Evolutionary conservation across 148 eudicot species (phyloP).

Genomic region (Vaccinium vitisidaea): DNA sequence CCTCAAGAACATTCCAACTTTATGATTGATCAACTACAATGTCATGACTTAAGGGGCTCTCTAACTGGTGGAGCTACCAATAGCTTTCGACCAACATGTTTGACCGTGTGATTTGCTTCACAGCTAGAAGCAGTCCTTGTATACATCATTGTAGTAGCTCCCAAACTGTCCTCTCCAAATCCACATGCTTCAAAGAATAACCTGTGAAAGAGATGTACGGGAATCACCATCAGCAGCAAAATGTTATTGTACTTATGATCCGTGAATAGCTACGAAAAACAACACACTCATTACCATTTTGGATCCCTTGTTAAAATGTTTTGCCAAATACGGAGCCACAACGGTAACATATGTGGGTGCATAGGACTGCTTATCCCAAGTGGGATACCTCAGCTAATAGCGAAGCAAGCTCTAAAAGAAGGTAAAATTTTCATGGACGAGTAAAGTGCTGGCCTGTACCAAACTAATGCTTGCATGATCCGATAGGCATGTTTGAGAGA

Average conservation of each 20-base stretch:
- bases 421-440: background rate
- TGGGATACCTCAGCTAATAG: background rate
- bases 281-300: background rate
- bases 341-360: background rate
- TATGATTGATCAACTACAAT: background rate
- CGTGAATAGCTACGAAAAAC: background rate
- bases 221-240: slow-evolving; percentile 1
- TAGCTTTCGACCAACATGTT: slow-evolving; percentile 49
- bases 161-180: slow-evolving; percentile 72
- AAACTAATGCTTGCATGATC: background rate
- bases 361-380: background rate
- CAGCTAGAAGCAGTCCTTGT: slow-evolving; percentile 27
- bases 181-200: slow-evolving; percentile 72
- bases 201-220: slow-evolving; percentile 35
- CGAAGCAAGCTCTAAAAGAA: background rate
- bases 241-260: background rate
- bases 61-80: slow-evolving; percentile 36
- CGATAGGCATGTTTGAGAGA: background rate
- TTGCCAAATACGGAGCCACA: background rate
- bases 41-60: slow-evolving; percentile 17
- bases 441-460: background rate
- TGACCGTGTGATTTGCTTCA: slow-evolving; percentile 27
- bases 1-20: background rate
- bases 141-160: slow-evolving; percentile 87
- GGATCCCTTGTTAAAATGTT: background rate